phyloP scores from a whole-genome alignment of 208 protist species.

The Leishmania guyanensis region DNA sequence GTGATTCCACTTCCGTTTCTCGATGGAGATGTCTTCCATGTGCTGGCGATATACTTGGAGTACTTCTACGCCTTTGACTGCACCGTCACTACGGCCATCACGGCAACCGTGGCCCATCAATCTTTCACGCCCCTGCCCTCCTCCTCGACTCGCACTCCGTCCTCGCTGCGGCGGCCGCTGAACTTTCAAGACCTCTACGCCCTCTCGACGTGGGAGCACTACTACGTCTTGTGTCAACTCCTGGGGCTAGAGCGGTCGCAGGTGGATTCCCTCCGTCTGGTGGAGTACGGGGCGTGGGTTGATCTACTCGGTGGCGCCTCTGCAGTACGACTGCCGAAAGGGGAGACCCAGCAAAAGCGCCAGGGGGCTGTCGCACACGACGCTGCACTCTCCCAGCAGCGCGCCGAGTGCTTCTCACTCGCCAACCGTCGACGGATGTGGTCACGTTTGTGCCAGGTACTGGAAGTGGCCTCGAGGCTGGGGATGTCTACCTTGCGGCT shows the following conservation, averaged over 20 bases:
- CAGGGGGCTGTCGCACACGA: neutral
- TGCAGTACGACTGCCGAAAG: neutral
- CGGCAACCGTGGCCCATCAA: neutral
- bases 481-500: slow-evolving; percentile 44
- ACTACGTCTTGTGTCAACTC: slow-evolving; percentile 54
- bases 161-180: slow-evolving; percentile 39
- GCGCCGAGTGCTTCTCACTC: slow-evolving; percentile 15
- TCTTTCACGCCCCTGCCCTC: neutral
- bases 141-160: neutral
- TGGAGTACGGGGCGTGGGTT: slow-evolving; percentile 48
- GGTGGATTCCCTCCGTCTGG: slow-evolving; percentile 14
- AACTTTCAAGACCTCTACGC: slow-evolving; percentile 55
- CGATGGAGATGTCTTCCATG: slow-evolving; percentile 38
- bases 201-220: slow-evolving; percentile 60
- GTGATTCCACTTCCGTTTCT: slow-evolving; percentile 51
- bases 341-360: neutral
- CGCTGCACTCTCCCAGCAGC: neutral
- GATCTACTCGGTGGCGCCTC: slow-evolving; percentile 31
- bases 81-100: neutral
- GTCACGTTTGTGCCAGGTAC: slow-evolving; percentile 36
- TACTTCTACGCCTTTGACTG: slow-evolving; percentile 55
- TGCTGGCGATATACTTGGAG: slow-evolving; percentile 69
- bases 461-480: slow-evolving; percentile 57
- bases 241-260: slow-evolving; percentile 26
- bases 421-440: slow-evolving; percentile 30